Base-by-base conservation (phyloP, 1,284 basidiomycete genomes). In the Cryptococcus depauperatus region DNA sequence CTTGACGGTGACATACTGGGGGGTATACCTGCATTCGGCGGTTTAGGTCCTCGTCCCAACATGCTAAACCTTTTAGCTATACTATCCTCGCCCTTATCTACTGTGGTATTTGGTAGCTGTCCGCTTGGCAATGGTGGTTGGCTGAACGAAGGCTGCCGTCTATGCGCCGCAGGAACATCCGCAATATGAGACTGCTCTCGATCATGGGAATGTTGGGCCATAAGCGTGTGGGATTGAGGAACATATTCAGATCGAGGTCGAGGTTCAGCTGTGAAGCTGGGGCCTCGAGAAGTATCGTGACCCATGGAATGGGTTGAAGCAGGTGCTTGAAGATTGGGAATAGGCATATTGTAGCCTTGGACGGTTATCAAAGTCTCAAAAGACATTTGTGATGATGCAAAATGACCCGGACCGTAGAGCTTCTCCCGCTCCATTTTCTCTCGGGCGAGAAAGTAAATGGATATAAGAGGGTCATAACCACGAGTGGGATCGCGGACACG, bases 371-470 rank as follows among this genome's bases (percentile, higher is more conserved):
- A 55, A 18, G 53, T 48, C 3, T 62, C 68, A 39, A 72, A 34
- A 4, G 75, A 77, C 18, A 91, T 71, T 59, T 91, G 88, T 1
- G 91, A 96, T 44, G 81, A 88, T 2, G 93, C 93, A 69, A 98
- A 98, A 56, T 88, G 83, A 2, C 89, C 90, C 1, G 84, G 82
- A 0, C 93, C 93, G 68, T 91, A 97, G 4, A 97, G 84, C 47
- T 79, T 78, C 61, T 97, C 92, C 41, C 93, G 77, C 62, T 97
- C 91, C 66, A 92, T 78, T 76, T 96, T 96, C 73, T 98, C 93
- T 45, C 85, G 76, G 2, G 93, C 88, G 16, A 98, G 80, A 73
- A 84, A 97, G 67, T 98, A 98, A 71, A 98, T 95, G 21, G 90
- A 92, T 44, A 98, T 79, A 27, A 98, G 77, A 0, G 91, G 92